Evolutionary conservation across 768 basidiomycete species (phyloP).

Genomic region (Coprinellus micaceus): DNA sequence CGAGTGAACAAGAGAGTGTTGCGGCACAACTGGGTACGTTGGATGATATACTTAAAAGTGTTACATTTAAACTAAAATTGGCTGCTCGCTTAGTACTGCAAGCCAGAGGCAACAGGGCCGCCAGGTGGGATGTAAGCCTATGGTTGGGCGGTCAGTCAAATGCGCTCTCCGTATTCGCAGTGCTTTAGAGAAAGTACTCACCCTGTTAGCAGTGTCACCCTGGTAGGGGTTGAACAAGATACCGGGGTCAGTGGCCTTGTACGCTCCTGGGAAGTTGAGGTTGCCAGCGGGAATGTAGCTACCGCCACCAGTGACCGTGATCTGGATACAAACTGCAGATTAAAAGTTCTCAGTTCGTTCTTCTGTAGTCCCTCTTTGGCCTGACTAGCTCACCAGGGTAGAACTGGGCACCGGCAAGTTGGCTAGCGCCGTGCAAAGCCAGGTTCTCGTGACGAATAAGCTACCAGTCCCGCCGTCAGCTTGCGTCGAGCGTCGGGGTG

Average conservation of each 20-base stretch:
- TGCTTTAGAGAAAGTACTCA: constrained; percentile 28
- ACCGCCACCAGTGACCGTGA: constrained; percentile 35
- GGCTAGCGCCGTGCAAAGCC: constrained; percentile 32
- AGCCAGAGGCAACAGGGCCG: constrained; percentile 30
- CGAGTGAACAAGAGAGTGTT: too few relatives aligned
- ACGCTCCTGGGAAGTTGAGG: constrained; percentile 35
- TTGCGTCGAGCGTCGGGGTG: too few relatives aligned
- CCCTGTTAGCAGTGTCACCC: constrained; percentile 33
- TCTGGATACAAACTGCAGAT: constrained; percentile 30
- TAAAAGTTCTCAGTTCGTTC: not conserved
- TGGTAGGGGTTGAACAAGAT: constrained; percentile 34
- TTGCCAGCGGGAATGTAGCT: constrained; percentile 25
- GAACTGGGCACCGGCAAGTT: constrained; percentile 34
- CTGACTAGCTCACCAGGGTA: constrained; percentile 22
- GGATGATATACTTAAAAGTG: too few relatives aligned
- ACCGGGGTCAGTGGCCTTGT: constrained; percentile 33
- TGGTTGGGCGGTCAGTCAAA: not conserved
- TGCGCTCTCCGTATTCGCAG: not conserved
- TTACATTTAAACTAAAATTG: too few relatives aligned
- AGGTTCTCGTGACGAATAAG: constrained; percentile 38
- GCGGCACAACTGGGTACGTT: too few relatives aligned
- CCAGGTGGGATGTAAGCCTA: constrained; percentile 31
- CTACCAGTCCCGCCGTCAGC: constrained; percentile 14
- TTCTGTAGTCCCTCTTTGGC: too few relatives aligned
- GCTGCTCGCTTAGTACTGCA: constrained; percentile 15